phyloP scores from a whole-genome alignment of 2,329 filamentous ascomycete genomes.

The Monosporascus sp. region DNA sequence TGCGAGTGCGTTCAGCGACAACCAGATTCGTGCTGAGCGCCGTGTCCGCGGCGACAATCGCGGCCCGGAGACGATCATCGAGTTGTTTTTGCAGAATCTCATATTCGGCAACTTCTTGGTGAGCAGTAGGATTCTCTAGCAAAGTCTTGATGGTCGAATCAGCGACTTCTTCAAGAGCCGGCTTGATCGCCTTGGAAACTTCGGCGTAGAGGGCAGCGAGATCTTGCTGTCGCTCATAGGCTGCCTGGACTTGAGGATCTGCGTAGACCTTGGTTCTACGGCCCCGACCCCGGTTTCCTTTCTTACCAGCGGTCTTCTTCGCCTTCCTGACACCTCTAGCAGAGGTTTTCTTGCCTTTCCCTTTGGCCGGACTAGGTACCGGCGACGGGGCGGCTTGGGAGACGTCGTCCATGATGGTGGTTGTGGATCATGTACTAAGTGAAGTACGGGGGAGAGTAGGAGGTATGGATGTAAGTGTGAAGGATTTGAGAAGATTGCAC shows the following conservation, averaged over 20 bases:
- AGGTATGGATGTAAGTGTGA: background rate
- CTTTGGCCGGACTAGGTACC: conserved; percentile 27
- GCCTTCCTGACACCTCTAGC: conserved; percentile 20
- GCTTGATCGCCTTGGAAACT: conserved; percentile 58
- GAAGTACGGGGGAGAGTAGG: conserved; percentile 1
- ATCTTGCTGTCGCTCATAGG: conserved; percentile 59
- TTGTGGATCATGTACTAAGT: conserved; percentile 12
- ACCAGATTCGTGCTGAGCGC: conserved; percentile 29
- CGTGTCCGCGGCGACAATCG: conserved; percentile 18
- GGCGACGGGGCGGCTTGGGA: conserved; percentile 21
- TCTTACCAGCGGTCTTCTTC: conserved; percentile 18
- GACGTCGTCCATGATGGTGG: conserved; percentile 23
- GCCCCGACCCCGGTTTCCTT: conserved; percentile 29
- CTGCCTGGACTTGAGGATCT: conserved; percentile 49
- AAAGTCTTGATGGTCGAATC: conserved; percentile 54
- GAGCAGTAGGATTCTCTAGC: conserved; percentile 45
- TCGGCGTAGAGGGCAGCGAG: conserved; percentile 61
- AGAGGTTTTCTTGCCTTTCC: conserved; percentile 17
- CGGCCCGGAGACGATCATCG: conserved; percentile 34
- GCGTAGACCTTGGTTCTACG: conserved; percentile 51
- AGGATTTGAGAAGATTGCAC: background rate
- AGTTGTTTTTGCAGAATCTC: conserved; percentile 46
- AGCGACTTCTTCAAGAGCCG: conserved; percentile 60
- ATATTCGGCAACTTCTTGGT: conserved; percentile 51
- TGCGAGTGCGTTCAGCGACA: conserved; percentile 26